Conservation (phyloP, 805 yeast species). For the Isabelozyma gotoi region DNA sequence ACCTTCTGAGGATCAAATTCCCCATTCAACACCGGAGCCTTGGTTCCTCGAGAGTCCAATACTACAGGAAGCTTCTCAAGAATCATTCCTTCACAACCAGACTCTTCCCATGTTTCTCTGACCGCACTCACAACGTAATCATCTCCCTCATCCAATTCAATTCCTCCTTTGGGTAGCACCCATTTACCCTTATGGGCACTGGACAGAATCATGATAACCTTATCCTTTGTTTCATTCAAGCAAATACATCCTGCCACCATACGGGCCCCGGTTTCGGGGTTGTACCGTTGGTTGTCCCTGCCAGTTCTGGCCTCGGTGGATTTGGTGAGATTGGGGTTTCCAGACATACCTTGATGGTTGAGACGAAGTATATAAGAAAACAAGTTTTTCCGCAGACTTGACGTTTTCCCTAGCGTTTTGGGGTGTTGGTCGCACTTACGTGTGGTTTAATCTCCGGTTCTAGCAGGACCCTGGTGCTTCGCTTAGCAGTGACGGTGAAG, state of each 20-base stretch:
- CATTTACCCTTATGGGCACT: constrained; percentile 66
- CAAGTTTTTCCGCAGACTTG: too few relatives aligned
- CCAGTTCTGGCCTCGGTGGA: constrained; percentile 48
- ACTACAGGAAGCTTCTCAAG: constrained; percentile 59
- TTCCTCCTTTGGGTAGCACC: constrained; percentile 96
- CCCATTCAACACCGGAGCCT: constrained; percentile 36
- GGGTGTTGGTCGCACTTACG: too few relatives aligned
- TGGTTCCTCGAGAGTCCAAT: constrained; percentile 49
- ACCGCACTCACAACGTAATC: constrained; percentile 55
- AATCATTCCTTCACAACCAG: constrained; percentile 78
- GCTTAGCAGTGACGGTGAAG: background rate
- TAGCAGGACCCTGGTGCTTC: too few relatives aligned
- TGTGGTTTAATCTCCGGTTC: too few relatives aligned
- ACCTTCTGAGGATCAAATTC: constrained; percentile 34
- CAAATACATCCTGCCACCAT: constrained; percentile 93
- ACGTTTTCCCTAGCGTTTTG: too few relatives aligned
- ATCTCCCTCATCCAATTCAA: constrained; percentile 76
- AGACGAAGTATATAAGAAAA: too few relatives aligned
- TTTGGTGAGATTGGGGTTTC: constrained; percentile 1
- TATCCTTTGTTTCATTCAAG: constrained; percentile 51
- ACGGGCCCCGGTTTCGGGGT: constrained; percentile 67
- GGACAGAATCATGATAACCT: constrained; percentile 79
- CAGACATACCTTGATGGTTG: constrained; percentile 3
- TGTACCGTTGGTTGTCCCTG: constrained; percentile 57
- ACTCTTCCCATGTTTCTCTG: constrained; percentile 98